Percentiles rank a stretch among this genome's conserved stretches.
Evolutionary conservation across 352 stramenopile genomes (phyloP).

Genomic region (Pythium periplocum): DNA sequence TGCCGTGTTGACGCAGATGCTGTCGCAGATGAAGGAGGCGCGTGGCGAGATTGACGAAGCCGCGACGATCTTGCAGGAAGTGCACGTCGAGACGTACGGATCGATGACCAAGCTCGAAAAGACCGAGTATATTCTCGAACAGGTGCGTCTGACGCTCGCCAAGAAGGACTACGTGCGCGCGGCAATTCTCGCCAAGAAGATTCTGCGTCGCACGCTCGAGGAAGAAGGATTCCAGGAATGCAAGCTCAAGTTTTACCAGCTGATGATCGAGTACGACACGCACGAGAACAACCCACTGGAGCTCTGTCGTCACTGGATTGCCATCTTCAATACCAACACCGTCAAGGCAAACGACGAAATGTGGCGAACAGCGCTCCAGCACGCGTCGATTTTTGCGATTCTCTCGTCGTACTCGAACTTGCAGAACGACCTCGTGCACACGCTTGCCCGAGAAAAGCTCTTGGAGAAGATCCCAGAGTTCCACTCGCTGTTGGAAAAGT

Average conservation of each 20-base stretch:
- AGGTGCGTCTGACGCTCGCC: conserved; percentile 94
- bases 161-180: conserved; percentile 97
- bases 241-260: conserved; percentile 96
- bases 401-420: conserved; percentile 73
- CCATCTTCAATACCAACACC: conserved; percentile 76
- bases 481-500: conserved; percentile 71
- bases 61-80: conserved; percentile 95
- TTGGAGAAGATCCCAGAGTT: conserved; percentile 61
- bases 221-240: conserved; percentile 94
- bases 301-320: conserved; percentile 85
- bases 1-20: conserved; percentile 89
- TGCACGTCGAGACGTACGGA: conserved; percentile 98
- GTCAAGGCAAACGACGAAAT: conserved; percentile 62
- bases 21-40: conserved; percentile 91
- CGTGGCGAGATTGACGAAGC: conserved; percentile 91
- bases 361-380: conserved; percentile 68
- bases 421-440: conserved; percentile 74
- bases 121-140: conserved; percentile 98
- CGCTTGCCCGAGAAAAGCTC: conserved; percentile 53
- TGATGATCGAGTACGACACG: conserved; percentile 95
- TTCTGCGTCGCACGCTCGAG: conserved; percentile 91
- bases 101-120: conserved; percentile 98
- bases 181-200: conserved; percentile 96
- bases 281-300: conserved; percentile 96
- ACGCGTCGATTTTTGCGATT: conserved; percentile 74